Percentiles rank a stretch among this genome's conserved stretches.
phyloP scores from a whole-genome alignment of 164 flowering plant genomes.

The Nymphaea thermarum region DNA sequence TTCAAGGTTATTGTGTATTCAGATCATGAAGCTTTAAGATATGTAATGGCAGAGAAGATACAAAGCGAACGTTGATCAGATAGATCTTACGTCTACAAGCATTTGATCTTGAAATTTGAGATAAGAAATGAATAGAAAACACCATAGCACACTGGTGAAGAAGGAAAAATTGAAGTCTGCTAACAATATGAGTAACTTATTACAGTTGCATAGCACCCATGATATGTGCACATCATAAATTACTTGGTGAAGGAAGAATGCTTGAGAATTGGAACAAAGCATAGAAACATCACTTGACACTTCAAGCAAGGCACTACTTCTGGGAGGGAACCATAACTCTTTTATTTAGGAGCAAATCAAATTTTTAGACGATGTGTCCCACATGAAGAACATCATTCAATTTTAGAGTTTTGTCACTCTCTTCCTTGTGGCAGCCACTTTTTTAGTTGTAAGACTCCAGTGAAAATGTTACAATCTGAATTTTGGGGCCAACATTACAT shows the following conservation, averaged over 20 bases:
- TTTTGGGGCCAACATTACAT: not conserved
- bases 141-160: not conserved
- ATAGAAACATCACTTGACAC: not conserved
- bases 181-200: not conserved
- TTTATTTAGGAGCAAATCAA: not conserved
- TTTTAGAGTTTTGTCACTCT: not conserved
- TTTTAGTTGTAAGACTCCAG: not conserved
- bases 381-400: not conserved
- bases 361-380: not conserved
- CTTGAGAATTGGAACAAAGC: not conserved
- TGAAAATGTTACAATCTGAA: not conserved
- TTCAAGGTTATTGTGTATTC: conserved; percentile 1
- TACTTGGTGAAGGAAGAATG: not conserved
- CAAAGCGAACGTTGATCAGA: not conserved
- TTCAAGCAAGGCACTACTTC: not conserved
- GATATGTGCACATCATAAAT: not conserved
- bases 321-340: not conserved
- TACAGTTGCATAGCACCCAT: not conserved
- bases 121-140: conserved; percentile 1
- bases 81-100: not conserved
- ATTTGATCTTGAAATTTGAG: not conserved
- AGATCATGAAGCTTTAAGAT: not conserved
- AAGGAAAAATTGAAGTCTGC: not conserved
- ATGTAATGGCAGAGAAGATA: not conserved
- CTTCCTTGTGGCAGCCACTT: not conserved